Evolutionary conservation across 148 eudicot species (phyloP).

Genomic region (Polygonum aviculare): DNA sequence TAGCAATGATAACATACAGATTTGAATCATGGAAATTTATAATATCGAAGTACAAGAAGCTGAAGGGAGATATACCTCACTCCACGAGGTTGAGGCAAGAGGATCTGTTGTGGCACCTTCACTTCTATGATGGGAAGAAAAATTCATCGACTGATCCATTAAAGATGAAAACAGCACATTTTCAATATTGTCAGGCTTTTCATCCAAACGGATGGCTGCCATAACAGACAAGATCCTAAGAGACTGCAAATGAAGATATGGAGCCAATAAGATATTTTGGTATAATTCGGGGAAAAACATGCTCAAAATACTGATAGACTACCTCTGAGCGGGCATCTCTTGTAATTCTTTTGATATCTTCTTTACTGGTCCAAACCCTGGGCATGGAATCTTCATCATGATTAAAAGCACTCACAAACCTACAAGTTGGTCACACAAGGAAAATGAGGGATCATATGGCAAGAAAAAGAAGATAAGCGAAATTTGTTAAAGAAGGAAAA

Average conservation of each 20-base stretch:
- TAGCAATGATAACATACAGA: not conserved
- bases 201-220: not conserved
- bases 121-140: not conserved
- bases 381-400: conserved; percentile 41
- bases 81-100: not conserved
- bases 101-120: not conserved
- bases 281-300: not conserved
- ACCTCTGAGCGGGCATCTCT: conserved; percentile 32
- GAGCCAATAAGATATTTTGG: not conserved
- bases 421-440: conserved; percentile 1
- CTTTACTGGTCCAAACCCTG: conserved; percentile 40
- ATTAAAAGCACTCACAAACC: conserved; percentile 31
- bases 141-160: not conserved
- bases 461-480: not conserved
- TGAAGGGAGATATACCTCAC: not conserved
- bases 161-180: not conserved
- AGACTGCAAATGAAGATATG: not conserved
- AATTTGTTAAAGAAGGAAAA: not conserved
- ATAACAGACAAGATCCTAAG: not conserved
- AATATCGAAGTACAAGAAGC: not conserved
- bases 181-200: not conserved
- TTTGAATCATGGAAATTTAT: not conserved
- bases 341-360: conserved; percentile 35
- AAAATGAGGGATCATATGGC: not conserved
- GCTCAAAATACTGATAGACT: not conserved